Evolutionary conservation across 768 basidiomycete species (phyloP), one percentile per base, ranked within the genome.

Genomic region (Boletus patriciae): DNA sequence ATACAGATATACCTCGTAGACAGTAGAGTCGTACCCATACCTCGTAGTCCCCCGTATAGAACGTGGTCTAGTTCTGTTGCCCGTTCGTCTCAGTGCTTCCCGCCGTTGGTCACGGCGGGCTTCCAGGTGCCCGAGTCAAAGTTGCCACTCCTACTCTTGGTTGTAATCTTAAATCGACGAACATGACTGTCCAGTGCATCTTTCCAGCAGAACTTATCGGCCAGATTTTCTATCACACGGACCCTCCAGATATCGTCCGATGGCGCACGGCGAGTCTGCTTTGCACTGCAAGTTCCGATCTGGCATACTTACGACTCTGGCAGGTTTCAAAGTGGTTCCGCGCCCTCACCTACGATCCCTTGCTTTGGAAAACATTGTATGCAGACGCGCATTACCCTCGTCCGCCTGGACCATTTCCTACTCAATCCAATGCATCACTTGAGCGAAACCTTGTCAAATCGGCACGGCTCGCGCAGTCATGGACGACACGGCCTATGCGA

Each of bases 331-430:
- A 12, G 31, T 31, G 31, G 31, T 31, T 31, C 31, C 10, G 4
- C 11, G 4, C 21, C 23, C 40, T 52, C 25, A 36, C 50, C 12
- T 5, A 11, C 1, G 58, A 60, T 11, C 11, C 1, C 2, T 0
- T 16, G 2, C 47, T 61, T 13, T 60, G 57, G 59, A 23, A 38
- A 19, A 11, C 11, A 1, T 16, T 53, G 38, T 60, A 60, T 41
- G 6, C 13, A 19, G 15, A 29, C 12, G 43, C 45, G 0, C 9
- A 34, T 7, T 55, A 54, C n/a, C 49, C 43, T 16, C 37, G 43
- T 18, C 51, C 52, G 9, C 43, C 48, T 19, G 46, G 46, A 21
- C 47, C 59, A 25, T 42, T 15, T 36, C n/a, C 42, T 0, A 31
- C 21, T 9, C 52, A 42, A 23, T 25, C 58, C 9, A 18, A 3